Base-by-base conservation (phyloP, 768 basidiomycete species). In the Gloeopeniophorella convolvens region DNA sequence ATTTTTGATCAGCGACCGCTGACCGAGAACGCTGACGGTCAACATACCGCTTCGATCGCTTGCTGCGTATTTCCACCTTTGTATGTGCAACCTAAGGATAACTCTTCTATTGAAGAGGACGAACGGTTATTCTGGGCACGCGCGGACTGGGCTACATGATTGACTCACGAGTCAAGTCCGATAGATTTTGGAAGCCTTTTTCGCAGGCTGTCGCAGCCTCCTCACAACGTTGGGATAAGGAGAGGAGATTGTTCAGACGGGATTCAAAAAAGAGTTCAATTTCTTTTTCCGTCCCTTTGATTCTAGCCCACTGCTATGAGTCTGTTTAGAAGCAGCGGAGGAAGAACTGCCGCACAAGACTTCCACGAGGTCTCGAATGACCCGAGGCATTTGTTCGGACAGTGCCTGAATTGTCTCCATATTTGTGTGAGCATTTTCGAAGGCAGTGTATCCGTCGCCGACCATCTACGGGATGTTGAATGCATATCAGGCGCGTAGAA, bases 361-460 rank as follows among this genome's bases (percentile, higher is more conserved):
- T 6, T 13, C 26, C 21, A 54, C 52, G 27, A 41, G 37, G 10
- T 28, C 27, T 11, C 18, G 34, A 20, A 54, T 54, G 15, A 42
- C 28, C 16, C 27, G 49, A 5, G 52, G 52, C n/a, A 54, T 41
- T 24, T 50, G 52, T 5, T 20, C 27, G 15, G 49, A 42, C 20
- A 32, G 26, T 12, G 39, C 42, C 18, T 54, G 52, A 15, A 54
- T 50, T 13, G 20, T 27, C 18, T 24, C 24, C 52, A 54, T 54
- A 23, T 49, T 27, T 18, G 16, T 33, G 30, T 54, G 48, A 3
- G 52, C 52, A 15, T 27, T 50, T 28, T 40, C 48, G 49, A 50
- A 54, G 24, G 52, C 52, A 10, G 18, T 43, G 26, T 42, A 50
- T 6, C 52, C 41, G 10, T 49, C 48, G 15, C 47, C 47, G 26